Evolutionary conservation across 1,284 basidiomycete genomes (phyloP), one percentile per base, ranked within the genome.

Genomic region (Exobasidium rhododendri): DNA sequence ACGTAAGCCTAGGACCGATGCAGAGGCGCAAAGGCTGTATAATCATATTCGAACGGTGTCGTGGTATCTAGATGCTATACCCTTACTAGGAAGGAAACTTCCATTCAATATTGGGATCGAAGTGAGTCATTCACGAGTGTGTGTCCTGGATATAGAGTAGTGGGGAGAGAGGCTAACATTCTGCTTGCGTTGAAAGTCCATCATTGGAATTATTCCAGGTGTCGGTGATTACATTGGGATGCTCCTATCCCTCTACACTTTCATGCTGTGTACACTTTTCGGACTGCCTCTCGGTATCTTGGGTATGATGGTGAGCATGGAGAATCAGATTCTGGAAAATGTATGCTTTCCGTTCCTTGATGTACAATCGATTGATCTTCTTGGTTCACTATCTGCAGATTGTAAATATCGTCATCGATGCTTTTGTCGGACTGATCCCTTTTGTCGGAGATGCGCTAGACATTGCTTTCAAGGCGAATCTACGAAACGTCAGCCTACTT

Each of bases 11-110:
- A 56, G 56, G n/a, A 62, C 29, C 14, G 55, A 59, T 45, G 30
- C 11, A 28, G 69, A 79, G 46, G 78, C 78, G n/a, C 78, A 79
- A 61, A 67, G 65, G 46, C 64, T 79, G 30, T 79, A 79, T 62
- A 78, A 79, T 45, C 75, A 77, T 43, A 69, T 73, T 43, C 67
- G 70, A 22, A 73, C 70, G 3, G 59, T 71, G 3, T 67, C 71
- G 14, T 76, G 66, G 65, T 78, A 70, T 45, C 61, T 72, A 40
- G 71, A 73, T 49, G 57, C 66, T 2, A 55, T 73, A 10, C 71
- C 68, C 11, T 55, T 66, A 24, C 65, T 73, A 2, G 62, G 61
- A 32, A 57, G 56, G n/a, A 57, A 56, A 4, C 40, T 64, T 20
- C 68, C 70, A 26, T 74, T 74, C 59, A 69, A 70, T 60, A 51